Evolutionary conservation across 805 yeast species (phyloP), one percentile per base, ranked within the genome.

Genomic region (Saccharomyces cerevisiae): DNA sequence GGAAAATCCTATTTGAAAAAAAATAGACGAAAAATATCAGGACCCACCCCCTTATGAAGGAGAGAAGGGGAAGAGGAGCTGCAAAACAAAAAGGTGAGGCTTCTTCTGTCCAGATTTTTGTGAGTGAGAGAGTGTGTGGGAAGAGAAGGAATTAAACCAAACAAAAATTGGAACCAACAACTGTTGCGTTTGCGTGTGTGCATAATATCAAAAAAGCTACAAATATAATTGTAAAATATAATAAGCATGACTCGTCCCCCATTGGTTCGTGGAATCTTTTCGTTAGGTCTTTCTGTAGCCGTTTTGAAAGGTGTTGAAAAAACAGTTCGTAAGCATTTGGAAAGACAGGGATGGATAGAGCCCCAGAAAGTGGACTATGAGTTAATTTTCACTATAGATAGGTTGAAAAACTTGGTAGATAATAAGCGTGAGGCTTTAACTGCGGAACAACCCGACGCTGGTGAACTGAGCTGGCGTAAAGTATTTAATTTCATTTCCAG

Each of bases 171-270:
- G 17, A 31, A 13, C 31, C 27, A 5, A 29, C 6, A 14, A 31
- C 2, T 31, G 14, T 31, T 36, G 43, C 9, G 43, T 36, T 17
- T 36, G 43, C 4, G 43, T 36, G 41, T 6, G 41, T 17, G 22
- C 11, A 36, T 17, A 31, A 13, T 36, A 17, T 36, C 43, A 36
- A 36, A 36, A 22, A 26, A 28, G 22, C 46, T 31, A 8, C 14
- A 30, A 22, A 29, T 32, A 22, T 22, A 46, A 29, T n/a, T 27
- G 32, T 26, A 29, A 8, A 31, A 48, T 30, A 48, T 48, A 17
- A 29, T 11, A 46, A 27, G 14, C 13, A 61, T 61, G 64, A 56
- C 61, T 22, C 56, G 62, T 24, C 58, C 58, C 31, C 61, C 64
- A 13, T 59, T 60, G 27, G 41, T 61, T 21, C 60, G 53, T 22